Percentiles rank a stretch among this genome's conserved stretches.
These are phyloP conservation scores for Phaffia australis DNA, from an alignment of 768 basidiomycete genomes.

Conservation along the genomic window DNA sequence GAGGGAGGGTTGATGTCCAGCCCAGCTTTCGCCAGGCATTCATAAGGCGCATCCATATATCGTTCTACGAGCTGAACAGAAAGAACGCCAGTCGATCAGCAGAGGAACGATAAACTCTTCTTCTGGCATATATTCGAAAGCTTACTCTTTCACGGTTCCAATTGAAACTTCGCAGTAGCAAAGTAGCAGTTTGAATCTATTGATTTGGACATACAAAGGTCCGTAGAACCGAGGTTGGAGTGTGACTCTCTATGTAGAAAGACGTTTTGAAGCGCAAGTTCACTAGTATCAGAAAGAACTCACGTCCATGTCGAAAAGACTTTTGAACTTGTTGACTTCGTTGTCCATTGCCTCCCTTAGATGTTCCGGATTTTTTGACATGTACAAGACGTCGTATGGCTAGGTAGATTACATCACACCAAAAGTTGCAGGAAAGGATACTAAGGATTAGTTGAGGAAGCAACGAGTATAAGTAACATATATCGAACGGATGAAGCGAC, in stretches of 20 bases:
- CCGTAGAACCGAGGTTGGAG: slow-evolving; percentile 11
- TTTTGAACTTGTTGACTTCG: slow-evolving; percentile 76
- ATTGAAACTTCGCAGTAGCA: slow-evolving; percentile 67
- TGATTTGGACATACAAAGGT: not conserved
- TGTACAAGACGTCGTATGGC: slow-evolving; percentile 76
- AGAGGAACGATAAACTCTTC: not conserved
- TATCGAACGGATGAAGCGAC: not conserved
- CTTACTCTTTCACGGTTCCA: slow-evolving; percentile 91
- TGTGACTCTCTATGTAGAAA: not conserved
- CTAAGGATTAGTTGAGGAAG: not conserved
- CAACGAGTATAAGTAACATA: not conserved
- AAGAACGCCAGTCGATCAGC: not conserved
- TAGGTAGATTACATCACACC: slow-evolving; percentile 30
- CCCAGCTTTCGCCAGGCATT: slow-evolving; percentile 64
- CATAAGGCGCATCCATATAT: slow-evolving; percentile 82
- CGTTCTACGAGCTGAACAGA: slow-evolving; percentile 18
- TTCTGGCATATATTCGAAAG: not conserved
- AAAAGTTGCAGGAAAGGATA: too few species aligned
- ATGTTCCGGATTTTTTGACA: slow-evolving; percentile 57
- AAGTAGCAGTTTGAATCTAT: slow-evolving; percentile 57
- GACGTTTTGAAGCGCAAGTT: too few species aligned
- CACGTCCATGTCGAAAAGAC: slow-evolving; percentile 81
- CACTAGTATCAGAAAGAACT: slow-evolving; percentile 37
- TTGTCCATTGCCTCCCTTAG: slow-evolving; percentile 66
- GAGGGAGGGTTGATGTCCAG: slow-evolving; percentile 35